phyloP scores from a whole-genome alignment of 129 eudicot species.

The Artemisia argyi region DNA sequence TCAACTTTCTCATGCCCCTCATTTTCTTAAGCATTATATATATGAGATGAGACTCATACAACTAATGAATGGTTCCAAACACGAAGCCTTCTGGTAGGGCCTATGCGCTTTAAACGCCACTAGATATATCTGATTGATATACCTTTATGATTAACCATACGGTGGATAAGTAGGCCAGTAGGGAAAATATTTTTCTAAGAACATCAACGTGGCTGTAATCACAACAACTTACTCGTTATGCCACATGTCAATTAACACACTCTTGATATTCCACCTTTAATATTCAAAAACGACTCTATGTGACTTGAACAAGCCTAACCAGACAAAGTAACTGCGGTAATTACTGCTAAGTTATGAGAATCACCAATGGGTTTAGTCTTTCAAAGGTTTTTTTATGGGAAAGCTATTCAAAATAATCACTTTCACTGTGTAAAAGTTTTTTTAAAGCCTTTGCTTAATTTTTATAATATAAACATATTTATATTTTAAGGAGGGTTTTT shows the following conservation, averaged over 20 bases:
- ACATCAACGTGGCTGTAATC: neutral
- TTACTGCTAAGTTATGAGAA: neutral
- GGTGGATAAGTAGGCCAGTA: neutral
- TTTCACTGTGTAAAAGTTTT: too few relatives aligned
- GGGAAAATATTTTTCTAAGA: neutral
- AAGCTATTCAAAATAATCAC: too few relatives aligned
- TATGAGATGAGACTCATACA: neutral
- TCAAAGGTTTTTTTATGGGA: neutral
- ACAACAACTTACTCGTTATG: neutral
- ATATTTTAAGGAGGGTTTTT: too few relatives aligned
- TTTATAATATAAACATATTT: too few relatives aligned
- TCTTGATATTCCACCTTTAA: neutral
- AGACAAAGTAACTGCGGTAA: neutral
- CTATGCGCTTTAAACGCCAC: neutral
- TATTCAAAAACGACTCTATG: neutral
- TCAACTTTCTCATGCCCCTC: neutral
- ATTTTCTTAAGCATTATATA: neutral
- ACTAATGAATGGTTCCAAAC: neutral
- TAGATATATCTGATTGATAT: neutral
- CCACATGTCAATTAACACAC: slow-evolving; percentile 1
- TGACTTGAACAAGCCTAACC: slow-evolving; percentile 3
- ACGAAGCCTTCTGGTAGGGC: neutral
- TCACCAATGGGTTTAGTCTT: neutral
- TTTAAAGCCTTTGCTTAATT: too few relatives aligned
- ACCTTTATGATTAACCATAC: neutral